phyloP scores from a whole-genome alignment of 129 eudicot species.

The Glebionis coronaria region DNA sequence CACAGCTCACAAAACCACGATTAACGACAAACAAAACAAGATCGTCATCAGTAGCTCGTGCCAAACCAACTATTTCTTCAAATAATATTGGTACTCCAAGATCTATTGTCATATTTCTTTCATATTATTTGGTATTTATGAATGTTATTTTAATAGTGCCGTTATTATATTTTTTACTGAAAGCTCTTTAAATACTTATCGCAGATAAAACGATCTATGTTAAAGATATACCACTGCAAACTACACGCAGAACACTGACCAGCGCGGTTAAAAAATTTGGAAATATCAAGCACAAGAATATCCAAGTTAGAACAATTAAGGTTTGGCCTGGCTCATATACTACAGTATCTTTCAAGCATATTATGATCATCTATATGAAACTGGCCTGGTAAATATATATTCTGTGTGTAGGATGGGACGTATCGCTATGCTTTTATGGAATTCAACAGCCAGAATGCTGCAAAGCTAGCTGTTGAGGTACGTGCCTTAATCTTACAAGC shows the following conservation, averaged over 20 bases:
- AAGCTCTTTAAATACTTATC: background rate
- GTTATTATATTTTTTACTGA: background rate
- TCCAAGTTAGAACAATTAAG: conserved; percentile 14
- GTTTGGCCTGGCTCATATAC: conserved; percentile 9
- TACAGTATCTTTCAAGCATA: background rate
- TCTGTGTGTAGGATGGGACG: conserved; percentile 27
- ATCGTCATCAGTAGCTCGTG: no score
- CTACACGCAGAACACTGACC: background rate
- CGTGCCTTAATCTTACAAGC: background rate
- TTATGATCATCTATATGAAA: conserved; percentile 3
- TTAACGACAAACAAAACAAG: no score
- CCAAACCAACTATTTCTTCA: background rate
- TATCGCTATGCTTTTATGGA: conserved; percentile 27
- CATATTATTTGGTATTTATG: background rate
- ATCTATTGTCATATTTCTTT: no score
- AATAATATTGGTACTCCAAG: no score
- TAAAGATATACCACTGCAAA: conserved; percentile 14
- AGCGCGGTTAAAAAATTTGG: conserved; percentile 20
- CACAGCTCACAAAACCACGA: no score
- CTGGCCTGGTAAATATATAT: background rate
- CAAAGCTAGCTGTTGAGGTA: conserved; percentile 26
- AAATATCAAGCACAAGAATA: background rate
- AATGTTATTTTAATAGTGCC: background rate
- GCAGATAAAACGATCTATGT: conserved; percentile 22
- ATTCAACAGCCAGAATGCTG: conserved; percentile 18